Percentiles rank a stretch among this genome's conserved stretches.
phyloP scores from a whole-genome alignment of 345 rosid species.

The Acer campestre region DNA sequence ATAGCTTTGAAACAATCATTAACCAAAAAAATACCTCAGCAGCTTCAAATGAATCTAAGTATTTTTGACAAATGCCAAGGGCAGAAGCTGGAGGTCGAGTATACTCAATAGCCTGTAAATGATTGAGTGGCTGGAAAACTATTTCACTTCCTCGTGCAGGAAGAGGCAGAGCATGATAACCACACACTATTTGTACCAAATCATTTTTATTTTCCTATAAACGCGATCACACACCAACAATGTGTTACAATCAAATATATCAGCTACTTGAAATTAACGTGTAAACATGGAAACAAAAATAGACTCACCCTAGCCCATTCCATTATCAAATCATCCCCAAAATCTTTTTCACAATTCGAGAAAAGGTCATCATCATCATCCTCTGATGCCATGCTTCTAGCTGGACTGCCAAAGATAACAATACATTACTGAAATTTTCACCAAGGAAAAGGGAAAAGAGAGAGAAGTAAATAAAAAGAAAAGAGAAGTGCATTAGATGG shows the following conservation, averaged over 20 bases:
- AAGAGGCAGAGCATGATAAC: constrained; percentile 73
- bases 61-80: constrained; percentile 53
- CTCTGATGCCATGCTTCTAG: constrained; percentile 68
- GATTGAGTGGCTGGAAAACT: constrained; percentile 85
- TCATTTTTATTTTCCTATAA: constrained; percentile 81
- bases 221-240: constrained; percentile 25
- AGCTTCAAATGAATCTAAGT: constrained; percentile 49
- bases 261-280: constrained; percentile 7
- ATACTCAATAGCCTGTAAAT: constrained; percentile 82
- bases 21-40: constrained; percentile 57
- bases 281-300: constrained; percentile 16
- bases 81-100: constrained; percentile 63
- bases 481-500: not conserved
- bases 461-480: not conserved
- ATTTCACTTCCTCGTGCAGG: constrained; percentile 69
- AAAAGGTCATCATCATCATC: constrained; percentile 71
- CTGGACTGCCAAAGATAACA: constrained; percentile 89
- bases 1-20: constrained; percentile 15
- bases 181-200: constrained; percentile 77
- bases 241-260: constrained; percentile 4
- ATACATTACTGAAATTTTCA: constrained; percentile 38
- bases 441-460: not conserved
- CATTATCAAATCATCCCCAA: constrained; percentile 69
- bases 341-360: constrained; percentile 52
- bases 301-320: constrained; percentile 94